Conservation (phyloP, 441 rosid species). For the Cnidoscolus chayamansa region DNA sequence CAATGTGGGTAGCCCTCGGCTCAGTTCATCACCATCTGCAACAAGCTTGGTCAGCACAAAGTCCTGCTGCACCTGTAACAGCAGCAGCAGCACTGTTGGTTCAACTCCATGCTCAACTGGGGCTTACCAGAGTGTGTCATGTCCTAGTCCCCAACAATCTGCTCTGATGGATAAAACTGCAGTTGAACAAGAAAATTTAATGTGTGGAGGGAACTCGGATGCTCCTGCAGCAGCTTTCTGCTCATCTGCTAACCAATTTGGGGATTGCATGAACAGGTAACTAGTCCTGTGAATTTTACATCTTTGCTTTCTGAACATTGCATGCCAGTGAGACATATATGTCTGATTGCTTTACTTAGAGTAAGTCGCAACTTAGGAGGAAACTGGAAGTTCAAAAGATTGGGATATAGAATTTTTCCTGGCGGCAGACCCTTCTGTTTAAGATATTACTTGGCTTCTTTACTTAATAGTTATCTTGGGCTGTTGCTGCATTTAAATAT, state of each 20-base stretch:
- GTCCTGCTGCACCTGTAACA: conserved; percentile 50
- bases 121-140: conserved; percentile 49
- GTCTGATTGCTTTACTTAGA: conserved; percentile 8
- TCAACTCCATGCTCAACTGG: conserved; percentile 51
- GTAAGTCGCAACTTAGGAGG: neutral
- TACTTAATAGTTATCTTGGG: conserved; percentile 19
- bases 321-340: neutral
- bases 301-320: neutral
- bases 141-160: conserved; percentile 41
- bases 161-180: conserved; percentile 42
- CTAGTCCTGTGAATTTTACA: conserved; percentile 8
- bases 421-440: conserved; percentile 12
- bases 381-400: neutral
- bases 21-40: conserved; percentile 57
- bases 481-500: conserved; percentile 4
- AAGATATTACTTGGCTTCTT: conserved; percentile 14
- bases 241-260: conserved; percentile 41
- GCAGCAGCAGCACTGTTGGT: conserved; percentile 50
- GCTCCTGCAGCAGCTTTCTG: conserved; percentile 37
- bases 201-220: conserved; percentile 41
- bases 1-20: conserved; percentile 40
- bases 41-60: conserved; percentile 59
- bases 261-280: conserved; percentile 56
- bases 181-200: conserved; percentile 37
- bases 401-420: conserved; percentile 4